phyloP scores from a whole-genome alignment of 2,329 filamentous ascomycete genomes.

The Cladosporium sp. region DNA sequence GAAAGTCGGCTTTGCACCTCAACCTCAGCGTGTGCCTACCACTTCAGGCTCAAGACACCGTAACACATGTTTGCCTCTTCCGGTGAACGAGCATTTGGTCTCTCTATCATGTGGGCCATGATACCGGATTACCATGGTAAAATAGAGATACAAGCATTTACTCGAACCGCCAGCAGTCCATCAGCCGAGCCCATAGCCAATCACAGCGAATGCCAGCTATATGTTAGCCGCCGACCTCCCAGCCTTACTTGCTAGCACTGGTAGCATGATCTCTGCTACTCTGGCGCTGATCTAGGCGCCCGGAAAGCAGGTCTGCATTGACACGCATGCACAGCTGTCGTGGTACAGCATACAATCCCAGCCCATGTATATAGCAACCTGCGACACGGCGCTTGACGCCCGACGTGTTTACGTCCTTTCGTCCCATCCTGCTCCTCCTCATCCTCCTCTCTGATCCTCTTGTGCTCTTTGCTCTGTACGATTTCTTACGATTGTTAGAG shows the following conservation, averaged over 20 bases:
- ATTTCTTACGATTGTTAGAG: background rate
- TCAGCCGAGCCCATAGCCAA: conserved; percentile 1
- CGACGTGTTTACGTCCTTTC: background rate
- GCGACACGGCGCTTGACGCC: conserved; percentile 9
- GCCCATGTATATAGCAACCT: conserved; percentile 9
- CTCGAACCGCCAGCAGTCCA: conserved; percentile 1
- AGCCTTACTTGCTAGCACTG: background rate
- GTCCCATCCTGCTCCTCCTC: background rate
- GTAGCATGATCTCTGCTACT: background rate
- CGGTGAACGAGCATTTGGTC: background rate
- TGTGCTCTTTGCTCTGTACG: background rate
- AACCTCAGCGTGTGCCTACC: too few species aligned
- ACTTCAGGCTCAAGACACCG: too few species aligned
- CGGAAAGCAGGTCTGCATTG: background rate
- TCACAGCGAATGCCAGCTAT: background rate
- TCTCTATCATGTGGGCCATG: background rate
- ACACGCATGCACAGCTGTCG: background rate
- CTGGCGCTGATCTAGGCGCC: conserved; percentile 9
- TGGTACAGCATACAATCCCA: background rate
- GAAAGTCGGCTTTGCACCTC: too few species aligned
- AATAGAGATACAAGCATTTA: background rate
- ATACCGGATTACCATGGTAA: background rate
- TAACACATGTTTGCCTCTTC: too few species aligned
- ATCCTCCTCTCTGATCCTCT: background rate
- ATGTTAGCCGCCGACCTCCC: background rate